Evolutionary conservation across 2,329 filamentous ascomycete species (phyloP).

Genomic region (Chaetomium sp.): DNA sequence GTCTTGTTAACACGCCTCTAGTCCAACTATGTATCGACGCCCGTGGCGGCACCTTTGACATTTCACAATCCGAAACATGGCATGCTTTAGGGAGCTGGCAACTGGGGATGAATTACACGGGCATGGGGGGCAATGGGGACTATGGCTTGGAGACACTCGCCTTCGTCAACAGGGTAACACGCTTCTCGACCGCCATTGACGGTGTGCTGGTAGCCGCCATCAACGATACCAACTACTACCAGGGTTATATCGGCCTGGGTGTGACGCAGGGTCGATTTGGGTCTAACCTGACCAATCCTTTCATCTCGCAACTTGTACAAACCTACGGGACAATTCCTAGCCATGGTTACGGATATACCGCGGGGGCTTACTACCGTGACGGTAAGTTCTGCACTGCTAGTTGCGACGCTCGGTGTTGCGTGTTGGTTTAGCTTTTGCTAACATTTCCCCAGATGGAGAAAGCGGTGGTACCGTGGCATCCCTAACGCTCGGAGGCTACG

Average conservation of each 20-base stretch:
- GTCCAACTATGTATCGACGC: conserved; percentile 47
- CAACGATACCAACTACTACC: conserved; percentile 50
- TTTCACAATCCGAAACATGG: conserved; percentile 51
- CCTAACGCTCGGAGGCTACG: conserved; percentile 65
- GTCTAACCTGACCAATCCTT: conserved; percentile 41
- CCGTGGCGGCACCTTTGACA: conserved; percentile 55
- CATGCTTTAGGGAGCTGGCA: conserved; percentile 52
- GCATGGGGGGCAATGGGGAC: conserved; percentile 53
- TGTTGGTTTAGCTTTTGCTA: conserved; percentile 1
- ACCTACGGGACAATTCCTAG: conserved; percentile 57
- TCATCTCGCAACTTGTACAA: conserved; percentile 53
- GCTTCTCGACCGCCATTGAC: conserved; percentile 36
- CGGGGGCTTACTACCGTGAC: conserved; percentile 57
- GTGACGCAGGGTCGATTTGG: conserved; percentile 49
- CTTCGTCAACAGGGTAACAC: conserved; percentile 34
- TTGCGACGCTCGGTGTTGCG: too few species aligned
- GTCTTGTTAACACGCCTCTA: conserved; percentile 16
- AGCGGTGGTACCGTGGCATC: conserved; percentile 42
- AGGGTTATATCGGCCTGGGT: conserved; percentile 52
- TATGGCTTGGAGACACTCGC: conserved; percentile 53
- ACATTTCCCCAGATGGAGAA: conserved; percentile 16
- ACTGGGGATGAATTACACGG: conserved; percentile 54
- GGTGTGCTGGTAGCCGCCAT: conserved; percentile 44
- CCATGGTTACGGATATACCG: conserved; percentile 69
- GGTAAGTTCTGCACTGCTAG: conserved; percentile 11